A percentile compares a stretch with the other conserved stretches of the same genome.
phyloP scores from a whole-genome alignment of 352 stramenopile species.

The Albugo laibachii region DNA sequence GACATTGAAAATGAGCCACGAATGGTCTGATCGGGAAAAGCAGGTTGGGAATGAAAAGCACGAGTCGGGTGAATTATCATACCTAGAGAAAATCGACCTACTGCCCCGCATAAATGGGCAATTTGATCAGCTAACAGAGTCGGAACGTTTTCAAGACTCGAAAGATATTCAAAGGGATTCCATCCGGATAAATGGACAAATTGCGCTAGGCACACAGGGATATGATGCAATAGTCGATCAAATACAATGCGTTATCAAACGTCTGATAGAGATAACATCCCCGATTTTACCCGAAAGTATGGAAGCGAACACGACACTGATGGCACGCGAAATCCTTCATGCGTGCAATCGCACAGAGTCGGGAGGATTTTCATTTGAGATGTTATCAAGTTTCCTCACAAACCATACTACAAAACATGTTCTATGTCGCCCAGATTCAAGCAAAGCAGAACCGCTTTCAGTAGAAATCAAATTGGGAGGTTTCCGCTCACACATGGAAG shows the following conservation, averaged over 20 bases:
- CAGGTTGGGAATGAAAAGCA: background rate
- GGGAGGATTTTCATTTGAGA: constrained; percentile 41
- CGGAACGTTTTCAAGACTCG: constrained; percentile 46
- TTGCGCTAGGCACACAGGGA: constrained; percentile 20
- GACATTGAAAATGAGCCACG: constrained; percentile 18
- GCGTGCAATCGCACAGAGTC: constrained; percentile 65
- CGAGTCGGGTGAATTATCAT: constrained; percentile 14
- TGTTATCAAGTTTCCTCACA: constrained; percentile 34
- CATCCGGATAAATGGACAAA: constrained; percentile 34
- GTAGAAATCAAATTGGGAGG: constrained; percentile 36
- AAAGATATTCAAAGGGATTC: constrained; percentile 70
- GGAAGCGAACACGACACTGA: constrained; percentile 1
- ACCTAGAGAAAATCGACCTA: constrained; percentile 11
- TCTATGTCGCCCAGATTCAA: constrained; percentile 42
- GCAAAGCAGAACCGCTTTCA: constrained; percentile 28
- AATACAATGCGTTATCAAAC: constrained; percentile 22
- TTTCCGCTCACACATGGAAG: constrained; percentile 13
- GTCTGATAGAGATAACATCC: constrained; percentile 11
- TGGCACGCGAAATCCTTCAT: constrained; percentile 20
- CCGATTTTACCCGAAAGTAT: constrained; percentile 13
- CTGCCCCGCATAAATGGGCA: background rate
- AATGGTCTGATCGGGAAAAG: constrained; percentile 15
- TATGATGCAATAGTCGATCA: constrained; percentile 37
- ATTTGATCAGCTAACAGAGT: constrained; percentile 18
- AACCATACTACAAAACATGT: constrained; percentile 29